Conservation (phyloP, 108 stramenopile genomes). For the Skeletonema potamos region DNA sequence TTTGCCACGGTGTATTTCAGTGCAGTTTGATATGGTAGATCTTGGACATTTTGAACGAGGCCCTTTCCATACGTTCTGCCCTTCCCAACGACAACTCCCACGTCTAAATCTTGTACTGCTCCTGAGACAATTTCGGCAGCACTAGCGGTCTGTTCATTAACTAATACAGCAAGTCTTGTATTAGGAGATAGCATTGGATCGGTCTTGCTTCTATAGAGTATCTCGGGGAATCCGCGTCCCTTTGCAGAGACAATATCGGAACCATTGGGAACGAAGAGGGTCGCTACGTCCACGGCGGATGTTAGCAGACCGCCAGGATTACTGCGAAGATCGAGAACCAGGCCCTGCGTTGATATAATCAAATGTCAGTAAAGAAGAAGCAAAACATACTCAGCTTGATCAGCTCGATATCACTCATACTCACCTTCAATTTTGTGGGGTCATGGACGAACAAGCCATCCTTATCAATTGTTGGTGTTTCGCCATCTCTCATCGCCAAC, state of each 20-base stretch:
- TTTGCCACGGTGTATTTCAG: constrained; percentile 97
- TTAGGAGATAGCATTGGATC: constrained; percentile 79
- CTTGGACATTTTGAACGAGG: constrained; percentile 96
- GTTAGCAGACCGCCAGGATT: constrained; percentile 96
- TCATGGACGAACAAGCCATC: neutral
- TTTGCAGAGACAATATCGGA: constrained; percentile 90
- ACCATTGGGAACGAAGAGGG: constrained; percentile 88
- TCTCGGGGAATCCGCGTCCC: constrained; percentile 90
- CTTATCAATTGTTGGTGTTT: constrained; percentile 2
- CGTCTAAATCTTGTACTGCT: constrained; percentile 96
- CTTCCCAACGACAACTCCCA: constrained; percentile 90
- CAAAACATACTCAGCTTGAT: neutral
- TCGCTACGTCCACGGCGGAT: constrained; percentile 91
- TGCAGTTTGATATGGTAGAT: constrained; percentile 79
- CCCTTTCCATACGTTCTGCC: constrained; percentile 96
- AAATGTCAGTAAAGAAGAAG: neutral
- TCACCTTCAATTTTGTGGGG: constrained; percentile 51
- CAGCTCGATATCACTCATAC: neutral
- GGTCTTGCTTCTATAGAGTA: constrained; percentile 76
- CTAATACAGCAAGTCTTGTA: constrained; percentile 88
- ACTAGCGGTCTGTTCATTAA: constrained; percentile 89
- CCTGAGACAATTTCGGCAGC: constrained; percentile 97
- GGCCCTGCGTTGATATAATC: constrained; percentile 44
- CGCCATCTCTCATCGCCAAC: constrained; percentile 43
- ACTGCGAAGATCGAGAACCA: constrained; percentile 92